These are phyloP conservation scores for Abrus pulchellus DNA, from an alignment of 306 rosid species.

Conservation along the genomic window DNA sequence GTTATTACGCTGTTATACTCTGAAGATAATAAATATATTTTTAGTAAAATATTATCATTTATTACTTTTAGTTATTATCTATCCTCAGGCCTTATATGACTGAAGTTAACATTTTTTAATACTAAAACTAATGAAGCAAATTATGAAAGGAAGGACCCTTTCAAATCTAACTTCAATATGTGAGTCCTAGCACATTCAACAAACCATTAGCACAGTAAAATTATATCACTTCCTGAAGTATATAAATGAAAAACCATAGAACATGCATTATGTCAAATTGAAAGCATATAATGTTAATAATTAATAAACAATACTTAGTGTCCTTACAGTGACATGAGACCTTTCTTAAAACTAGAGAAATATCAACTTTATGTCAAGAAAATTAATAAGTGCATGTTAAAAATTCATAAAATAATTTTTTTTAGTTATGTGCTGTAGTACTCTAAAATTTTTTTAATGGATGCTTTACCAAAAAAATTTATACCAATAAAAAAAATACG, in stretches of 20 bases:
- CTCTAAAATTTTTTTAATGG: too few species aligned
- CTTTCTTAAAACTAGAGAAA: neutral
- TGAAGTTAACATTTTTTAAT: too few species aligned
- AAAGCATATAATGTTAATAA: neutral
- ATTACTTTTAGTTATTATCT: too few species aligned
- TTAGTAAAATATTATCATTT: too few species aligned
- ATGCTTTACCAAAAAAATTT: too few species aligned
- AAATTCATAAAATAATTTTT: too few species aligned
- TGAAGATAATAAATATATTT: too few species aligned
- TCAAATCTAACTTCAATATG: neutral
- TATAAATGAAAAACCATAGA: neutral
- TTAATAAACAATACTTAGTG: neutral
- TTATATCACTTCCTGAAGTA: conserved; percentile 1
- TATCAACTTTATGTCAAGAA: neutral
- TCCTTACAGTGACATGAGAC: neutral
- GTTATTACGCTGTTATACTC: too few species aligned
- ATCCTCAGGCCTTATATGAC: too few species aligned
- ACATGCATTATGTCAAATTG: neutral
- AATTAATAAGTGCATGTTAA: too few species aligned
- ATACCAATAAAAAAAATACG: too few species aligned
- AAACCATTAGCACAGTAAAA: neutral
- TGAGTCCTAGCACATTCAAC: conserved; percentile 9
- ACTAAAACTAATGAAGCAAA: conserved; percentile 16
- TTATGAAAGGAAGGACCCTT: neutral
- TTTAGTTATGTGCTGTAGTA: too few species aligned